Evolutionary conservation across 202 grass and related monocot species (phyloP), one percentile per base, ranked within the genome.

Genomic region (Dendrocalamus latiflorus): DNA sequence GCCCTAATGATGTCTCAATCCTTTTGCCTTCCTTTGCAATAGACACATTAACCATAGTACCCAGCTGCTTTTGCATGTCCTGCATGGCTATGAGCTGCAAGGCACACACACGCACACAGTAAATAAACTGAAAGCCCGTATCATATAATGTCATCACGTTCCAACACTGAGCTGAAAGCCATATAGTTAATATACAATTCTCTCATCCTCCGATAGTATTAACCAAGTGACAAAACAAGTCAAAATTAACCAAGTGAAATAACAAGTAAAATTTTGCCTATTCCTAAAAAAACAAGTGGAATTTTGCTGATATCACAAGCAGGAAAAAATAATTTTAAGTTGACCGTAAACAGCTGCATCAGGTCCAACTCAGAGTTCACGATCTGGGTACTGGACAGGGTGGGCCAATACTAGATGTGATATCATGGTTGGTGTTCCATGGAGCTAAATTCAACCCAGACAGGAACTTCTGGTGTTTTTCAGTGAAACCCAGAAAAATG

Each of bases 11-110:
- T 69, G 89, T 68, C 68, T 99, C 97, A 4, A 99, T 56, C 87
- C 82, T 93, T 83, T 96, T 99, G 66, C 93, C 87, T 96, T 99
- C 97, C 81, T 94, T 99, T 18, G 91, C 83, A 56, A 99, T 69
- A 75, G 91, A 84, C 65, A 76, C 60, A 79, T 51, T 70, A 59
- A 93, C 81, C 17, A 92, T 71, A 67, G 85, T 64, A 80, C 78
- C 82, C 78, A 99, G 72, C 86, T 99, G 93, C 58, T 96, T 99
- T 81, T 92, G 93, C 91, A 93, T 59, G 54, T 96, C 97, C 84
- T 99, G 97, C 91, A 92, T 87, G 33, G 47, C 69, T 73, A 96
- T 84, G 65, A 99, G 69, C 97, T 99, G 91, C 72, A 90, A 75
- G 37, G 75, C 8, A 74, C 25, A 70, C 56, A 17, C 28, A 34